A percentile compares a stretch with the other conserved stretches of the same genome.
Evolutionary conservation across 805 yeast genomes (phyloP).

Genomic region (Ogataea pilisensis): DNA sequence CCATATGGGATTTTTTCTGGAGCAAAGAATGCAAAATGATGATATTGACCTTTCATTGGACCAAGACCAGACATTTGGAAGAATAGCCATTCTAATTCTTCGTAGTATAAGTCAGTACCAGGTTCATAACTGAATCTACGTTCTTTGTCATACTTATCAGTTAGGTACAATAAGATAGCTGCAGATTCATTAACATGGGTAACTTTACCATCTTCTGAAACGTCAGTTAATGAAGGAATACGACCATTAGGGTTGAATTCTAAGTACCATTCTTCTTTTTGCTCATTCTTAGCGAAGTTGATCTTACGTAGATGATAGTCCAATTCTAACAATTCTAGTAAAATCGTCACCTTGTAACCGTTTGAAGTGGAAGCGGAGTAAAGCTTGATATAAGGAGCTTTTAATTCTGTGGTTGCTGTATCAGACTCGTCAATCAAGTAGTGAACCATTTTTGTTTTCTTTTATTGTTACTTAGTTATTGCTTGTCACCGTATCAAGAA

Average conservation of each 20-base stretch:
- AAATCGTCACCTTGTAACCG: conserved; percentile 39
- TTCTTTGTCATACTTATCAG: conserved; percentile 57
- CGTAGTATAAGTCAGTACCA: conserved; percentile 44
- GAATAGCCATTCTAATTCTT: conserved; percentile 47
- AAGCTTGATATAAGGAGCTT: conserved; percentile 40
- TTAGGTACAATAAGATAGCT: conserved; percentile 56
- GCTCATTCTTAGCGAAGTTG: conserved; percentile 39
- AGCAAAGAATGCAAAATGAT: conserved; percentile 43
- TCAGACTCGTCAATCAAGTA: conserved; percentile 30
- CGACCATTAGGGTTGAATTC: conserved; percentile 59
- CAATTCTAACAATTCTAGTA: conserved; percentile 39
- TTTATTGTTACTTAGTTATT: too few relatives aligned
- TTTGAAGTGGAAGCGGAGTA: conserved; percentile 42
- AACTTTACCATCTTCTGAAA: conserved; percentile 36
- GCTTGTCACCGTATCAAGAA: too few relatives aligned
- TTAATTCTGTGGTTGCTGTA: conserved; percentile 29
- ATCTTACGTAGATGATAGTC: conserved; percentile 39
- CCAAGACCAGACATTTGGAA: conserved; percentile 60
- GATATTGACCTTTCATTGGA: conserved; percentile 61
- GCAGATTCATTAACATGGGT: conserved; percentile 53
- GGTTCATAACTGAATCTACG: conserved; percentile 39
- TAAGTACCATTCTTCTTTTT: conserved; percentile 55
- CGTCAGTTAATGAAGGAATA: conserved; percentile 51
- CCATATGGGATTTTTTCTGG: conserved; percentile 52
- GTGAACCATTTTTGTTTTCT: conserved; percentile 30